A percentile compares a stretch with the other conserved stretches of the same genome.
These are phyloP conservation scores for Ceratocystis papillata DNA, from an alignment of 2,329 filamentous ascomycete species.

Conservation along the genomic window DNA sequence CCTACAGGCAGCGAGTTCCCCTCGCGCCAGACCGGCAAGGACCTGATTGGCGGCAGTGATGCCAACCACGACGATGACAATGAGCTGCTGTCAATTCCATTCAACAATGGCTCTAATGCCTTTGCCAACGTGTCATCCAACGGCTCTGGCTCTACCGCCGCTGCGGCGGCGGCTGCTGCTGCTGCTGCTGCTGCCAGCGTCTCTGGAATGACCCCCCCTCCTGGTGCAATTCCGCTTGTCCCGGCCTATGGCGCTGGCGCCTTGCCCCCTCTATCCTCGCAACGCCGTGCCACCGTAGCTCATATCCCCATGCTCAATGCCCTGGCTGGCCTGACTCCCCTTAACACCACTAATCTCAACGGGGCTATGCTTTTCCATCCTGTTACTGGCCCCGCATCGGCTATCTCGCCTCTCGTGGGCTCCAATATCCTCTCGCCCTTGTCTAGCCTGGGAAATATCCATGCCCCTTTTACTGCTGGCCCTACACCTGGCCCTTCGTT, in stretches of 20 bases:
- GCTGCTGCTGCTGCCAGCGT: slow-evolving; percentile 30
- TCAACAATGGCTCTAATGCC: slow-evolving; percentile 5
- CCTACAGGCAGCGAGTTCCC: slow-evolving; percentile 39
- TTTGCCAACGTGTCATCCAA: slow-evolving; percentile 27
- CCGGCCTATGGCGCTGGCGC: neutral
- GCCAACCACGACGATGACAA: slow-evolving; percentile 61
- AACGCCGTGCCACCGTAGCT: slow-evolving; percentile 23
- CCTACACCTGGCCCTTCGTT: slow-evolving; percentile 14
- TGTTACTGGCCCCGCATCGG: slow-evolving; percentile 17
- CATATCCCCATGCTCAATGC: slow-evolving; percentile 18
- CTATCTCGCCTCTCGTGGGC: slow-evolving; percentile 30
- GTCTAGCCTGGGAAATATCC: slow-evolving; percentile 27
- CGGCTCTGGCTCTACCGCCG: slow-evolving; percentile 35
- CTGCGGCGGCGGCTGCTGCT: slow-evolving; percentile 28
- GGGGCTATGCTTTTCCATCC: slow-evolving; percentile 13
- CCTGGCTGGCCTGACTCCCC: slow-evolving; percentile 32
- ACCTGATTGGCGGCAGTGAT: slow-evolving; percentile 54
- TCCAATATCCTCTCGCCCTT: slow-evolving; percentile 39
- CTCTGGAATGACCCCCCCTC: slow-evolving; percentile 10
- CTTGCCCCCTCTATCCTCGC: neutral
- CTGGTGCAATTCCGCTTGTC: neutral
- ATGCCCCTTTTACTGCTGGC: slow-evolving; percentile 11
- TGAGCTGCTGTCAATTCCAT: slow-evolving; percentile 58
- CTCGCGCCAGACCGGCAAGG: slow-evolving; percentile 52
- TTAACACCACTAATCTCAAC: slow-evolving; percentile 23